Evolutionary conservation across 139 green algal genomes (phyloP).

Genomic region (Zygnema cylindricum): DNA sequence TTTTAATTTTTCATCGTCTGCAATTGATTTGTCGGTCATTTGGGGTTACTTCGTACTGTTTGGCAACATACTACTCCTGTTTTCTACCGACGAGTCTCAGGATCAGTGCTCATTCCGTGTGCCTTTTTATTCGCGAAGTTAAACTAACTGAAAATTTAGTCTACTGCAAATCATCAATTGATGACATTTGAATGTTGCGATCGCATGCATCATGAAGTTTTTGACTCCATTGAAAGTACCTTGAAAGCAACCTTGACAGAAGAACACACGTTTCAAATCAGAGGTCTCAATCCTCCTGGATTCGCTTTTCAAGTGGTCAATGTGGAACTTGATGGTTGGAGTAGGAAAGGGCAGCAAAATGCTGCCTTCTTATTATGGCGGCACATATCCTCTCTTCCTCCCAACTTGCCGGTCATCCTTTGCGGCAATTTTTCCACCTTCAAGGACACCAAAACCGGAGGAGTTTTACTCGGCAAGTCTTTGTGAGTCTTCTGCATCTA

Average conservation of each 20-base stretch:
- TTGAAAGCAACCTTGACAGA: slow-evolving; percentile 18
- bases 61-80: too few relatives aligned
- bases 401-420: neutral
- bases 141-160: neutral
- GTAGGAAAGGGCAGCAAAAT: neutral
- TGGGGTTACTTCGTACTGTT: too few relatives aligned
- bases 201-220: neutral
- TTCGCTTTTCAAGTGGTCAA: slow-evolving; percentile 16
- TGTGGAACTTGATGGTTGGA: neutral
- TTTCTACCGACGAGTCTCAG: neutral
- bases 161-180: neutral
- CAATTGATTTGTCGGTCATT: too few relatives aligned
- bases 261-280: slow-evolving; percentile 10
- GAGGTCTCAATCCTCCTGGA: neutral
- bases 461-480: neutral
- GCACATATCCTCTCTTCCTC: slow-evolving; percentile 5
- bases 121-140: neutral
- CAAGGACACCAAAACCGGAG: slow-evolving; percentile 1
- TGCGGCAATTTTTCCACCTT: neutral
- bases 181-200: neutral
- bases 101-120: neutral
- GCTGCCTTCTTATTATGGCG: neutral
- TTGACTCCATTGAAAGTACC: neutral
- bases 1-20: too few relatives aligned
- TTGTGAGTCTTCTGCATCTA: too few relatives aligned